phyloP scores from a whole-genome alignment of 1,284 basidiomycete species.

The Heliocybe sulcata region DNA sequence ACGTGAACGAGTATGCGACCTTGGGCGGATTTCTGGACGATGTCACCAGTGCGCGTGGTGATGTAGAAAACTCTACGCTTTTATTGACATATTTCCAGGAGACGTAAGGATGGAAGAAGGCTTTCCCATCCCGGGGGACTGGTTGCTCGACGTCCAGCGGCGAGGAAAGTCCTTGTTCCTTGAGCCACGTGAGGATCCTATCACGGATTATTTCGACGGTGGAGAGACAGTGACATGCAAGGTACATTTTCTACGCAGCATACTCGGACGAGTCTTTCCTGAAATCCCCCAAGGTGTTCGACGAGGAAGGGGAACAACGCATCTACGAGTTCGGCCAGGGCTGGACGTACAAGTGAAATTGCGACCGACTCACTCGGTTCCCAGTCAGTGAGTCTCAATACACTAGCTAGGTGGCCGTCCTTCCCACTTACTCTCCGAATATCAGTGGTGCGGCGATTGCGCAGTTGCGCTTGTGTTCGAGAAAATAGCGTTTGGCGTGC shows the following conservation, averaged over 20 bases:
- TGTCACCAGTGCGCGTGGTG: not conserved
- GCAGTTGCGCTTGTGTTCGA: too few relatives aligned
- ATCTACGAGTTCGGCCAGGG: not conserved
- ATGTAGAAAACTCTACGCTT: too few relatives aligned
- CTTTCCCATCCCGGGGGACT: not conserved
- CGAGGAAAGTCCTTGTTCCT: not conserved
- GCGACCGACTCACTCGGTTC: too few relatives aligned
- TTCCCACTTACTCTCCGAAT: too few relatives aligned
- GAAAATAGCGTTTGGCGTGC: too few relatives aligned
- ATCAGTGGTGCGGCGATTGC: too few relatives aligned
- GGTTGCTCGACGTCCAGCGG: not conserved
- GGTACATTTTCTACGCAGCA: not conserved
- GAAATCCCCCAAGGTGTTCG: not conserved
- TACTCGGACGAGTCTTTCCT: too few relatives aligned
- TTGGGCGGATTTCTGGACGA: not conserved
- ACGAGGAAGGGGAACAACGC: not conserved
- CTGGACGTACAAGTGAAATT: not conserved
- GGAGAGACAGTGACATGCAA: not conserved
- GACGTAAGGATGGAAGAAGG: not conserved
- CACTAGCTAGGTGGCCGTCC: too few relatives aligned
- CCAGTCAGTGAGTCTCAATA: too few relatives aligned
- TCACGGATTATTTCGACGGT: slow-evolving; percentile 1
- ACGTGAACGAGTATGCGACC: not conserved
- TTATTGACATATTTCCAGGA: not conserved
- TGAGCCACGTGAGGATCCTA: not conserved